A percentile compares a stretch with the other conserved stretches of the same genome.
Evolutionary conservation across 2,329 filamentous ascomycete species (phyloP).

Genomic region (Hymenoscyphus infarciens): DNA sequence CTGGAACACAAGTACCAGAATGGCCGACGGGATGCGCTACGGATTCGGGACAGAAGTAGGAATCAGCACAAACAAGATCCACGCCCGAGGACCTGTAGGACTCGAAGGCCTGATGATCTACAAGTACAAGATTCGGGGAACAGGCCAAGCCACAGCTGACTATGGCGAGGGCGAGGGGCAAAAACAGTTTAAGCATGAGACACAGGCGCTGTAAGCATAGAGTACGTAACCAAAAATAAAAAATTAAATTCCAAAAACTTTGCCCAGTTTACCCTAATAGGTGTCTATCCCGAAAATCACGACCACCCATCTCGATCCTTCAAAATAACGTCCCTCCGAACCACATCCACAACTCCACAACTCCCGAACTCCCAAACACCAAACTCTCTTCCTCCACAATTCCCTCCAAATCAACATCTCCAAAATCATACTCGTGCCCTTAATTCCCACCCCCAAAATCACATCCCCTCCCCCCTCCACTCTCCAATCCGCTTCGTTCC

Average conservation of each 20-base stretch:
- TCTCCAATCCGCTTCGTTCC: not conserved
- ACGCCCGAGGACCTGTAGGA: constrained; percentile 87
- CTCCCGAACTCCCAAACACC: no score
- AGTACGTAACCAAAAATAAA: not conserved
- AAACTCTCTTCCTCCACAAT: no score
- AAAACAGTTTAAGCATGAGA: constrained; percentile 58
- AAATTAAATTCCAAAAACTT: not conserved
- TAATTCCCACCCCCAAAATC: not conserved
- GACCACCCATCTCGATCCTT: no score
- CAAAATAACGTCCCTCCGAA: no score
- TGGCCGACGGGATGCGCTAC: constrained; percentile 95
- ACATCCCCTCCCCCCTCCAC: not conserved
- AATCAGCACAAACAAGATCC: constrained; percentile 98
- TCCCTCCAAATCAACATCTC: no score
- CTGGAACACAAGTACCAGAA: constrained; percentile 93
- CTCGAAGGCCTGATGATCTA: constrained; percentile 95
- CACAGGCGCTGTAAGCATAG: constrained; percentile 41
- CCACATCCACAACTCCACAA: no score
- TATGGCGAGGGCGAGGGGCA: constrained; percentile 66
- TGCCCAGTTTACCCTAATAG: not conserved
- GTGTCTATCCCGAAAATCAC: not conserved
- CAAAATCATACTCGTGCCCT: no score
- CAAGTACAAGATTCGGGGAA: constrained; percentile 86
- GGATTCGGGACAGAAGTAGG: constrained; percentile 98
- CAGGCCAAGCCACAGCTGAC: constrained; percentile 74